phyloP scores from a whole-genome alignment of 305 asterid genomes.

The Rubia tinctorum region DNA sequence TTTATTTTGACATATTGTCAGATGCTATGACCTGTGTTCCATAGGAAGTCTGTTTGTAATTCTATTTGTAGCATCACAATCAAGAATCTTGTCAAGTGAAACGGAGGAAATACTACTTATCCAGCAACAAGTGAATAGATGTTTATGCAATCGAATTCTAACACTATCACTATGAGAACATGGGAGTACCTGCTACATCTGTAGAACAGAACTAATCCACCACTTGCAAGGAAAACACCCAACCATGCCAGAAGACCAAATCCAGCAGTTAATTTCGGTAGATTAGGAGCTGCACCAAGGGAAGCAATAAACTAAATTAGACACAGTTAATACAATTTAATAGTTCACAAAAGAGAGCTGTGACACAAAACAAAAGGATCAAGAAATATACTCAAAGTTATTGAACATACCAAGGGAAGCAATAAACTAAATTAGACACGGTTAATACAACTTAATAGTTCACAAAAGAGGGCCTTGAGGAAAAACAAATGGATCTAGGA shows the following conservation, averaged over 20 bases:
- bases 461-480: conserved; percentile 12
- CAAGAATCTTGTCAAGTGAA: not conserved
- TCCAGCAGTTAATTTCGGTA: conserved; percentile 87
- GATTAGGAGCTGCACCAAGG: conserved; percentile 60
- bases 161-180: not conserved
- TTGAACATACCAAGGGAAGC: conserved; percentile 29
- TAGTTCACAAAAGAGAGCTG: too few relatives aligned
- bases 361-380: too few relatives aligned
- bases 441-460: conserved; percentile 6
- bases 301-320: conserved; percentile 14
- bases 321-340: too few relatives aligned
- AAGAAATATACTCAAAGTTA: too few relatives aligned
- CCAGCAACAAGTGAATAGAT: not conserved
- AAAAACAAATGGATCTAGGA: conserved; percentile 22
- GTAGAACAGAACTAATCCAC: conserved; percentile 70
- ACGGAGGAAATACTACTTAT: not conserved
- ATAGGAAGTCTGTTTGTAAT: not conserved
- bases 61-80: not conserved
- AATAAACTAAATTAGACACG: conserved; percentile 1
- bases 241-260: conserved; percentile 85
- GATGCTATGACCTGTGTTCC: not conserved
- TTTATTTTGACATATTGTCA: too few relatives aligned
- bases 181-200: conserved; percentile 90
- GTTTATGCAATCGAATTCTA: not conserved
- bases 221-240: conserved; percentile 76